phyloP scores from a whole-genome alignment of 169 alveolate genomes.

The Neospora caninum region DNA sequence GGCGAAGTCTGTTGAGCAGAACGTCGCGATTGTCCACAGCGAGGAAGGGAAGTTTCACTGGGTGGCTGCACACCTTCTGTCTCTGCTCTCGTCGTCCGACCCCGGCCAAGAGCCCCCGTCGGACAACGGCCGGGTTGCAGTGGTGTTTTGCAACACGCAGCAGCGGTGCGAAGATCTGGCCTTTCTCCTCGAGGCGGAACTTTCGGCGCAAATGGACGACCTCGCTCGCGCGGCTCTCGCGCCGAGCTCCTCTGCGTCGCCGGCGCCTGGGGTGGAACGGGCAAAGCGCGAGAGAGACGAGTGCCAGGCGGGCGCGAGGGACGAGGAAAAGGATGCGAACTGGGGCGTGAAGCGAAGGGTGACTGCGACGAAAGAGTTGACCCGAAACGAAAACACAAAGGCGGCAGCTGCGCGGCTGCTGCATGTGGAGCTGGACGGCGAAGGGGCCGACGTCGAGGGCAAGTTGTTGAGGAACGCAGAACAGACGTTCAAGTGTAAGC shows the following conservation, averaged over 20 bases:
- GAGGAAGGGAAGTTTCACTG: conserved; percentile 60
- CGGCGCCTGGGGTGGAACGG: conserved; percentile 5
- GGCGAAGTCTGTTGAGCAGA: conserved; percentile 58
- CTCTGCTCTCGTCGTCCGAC: conserved; percentile 49
- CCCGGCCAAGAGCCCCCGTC: conserved; percentile 24
- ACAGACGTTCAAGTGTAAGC: conserved; percentile 63
- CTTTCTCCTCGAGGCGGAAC: conserved; percentile 46
- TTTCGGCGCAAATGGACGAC: conserved; percentile 25
- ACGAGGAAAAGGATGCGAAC: background rate
- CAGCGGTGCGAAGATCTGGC: conserved; percentile 63
- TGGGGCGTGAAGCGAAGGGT: background rate
- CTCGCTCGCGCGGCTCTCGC: conserved; percentile 11
- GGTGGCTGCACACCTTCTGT: conserved; percentile 47
- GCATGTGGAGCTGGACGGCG: conserved; percentile 33
- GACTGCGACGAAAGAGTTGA: background rate
- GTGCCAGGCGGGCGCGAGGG: background rate
- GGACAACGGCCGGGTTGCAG: conserved; percentile 14
- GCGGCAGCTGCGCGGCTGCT: conserved; percentile 67
- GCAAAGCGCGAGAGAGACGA: conserved; percentile 21
- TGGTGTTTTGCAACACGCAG: conserved; percentile 64
- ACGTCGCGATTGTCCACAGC: conserved; percentile 45
- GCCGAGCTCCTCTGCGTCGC: background rate
- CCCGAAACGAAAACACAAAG: conserved; percentile 38
- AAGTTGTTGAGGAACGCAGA: conserved; percentile 29
- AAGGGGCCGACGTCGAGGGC: background rate